Evolutionary conservation across 192 early-diverging fungal genomes (phyloP), one percentile per base, ranked within the genome.

Genomic region (Coemansia javaensis): DNA sequence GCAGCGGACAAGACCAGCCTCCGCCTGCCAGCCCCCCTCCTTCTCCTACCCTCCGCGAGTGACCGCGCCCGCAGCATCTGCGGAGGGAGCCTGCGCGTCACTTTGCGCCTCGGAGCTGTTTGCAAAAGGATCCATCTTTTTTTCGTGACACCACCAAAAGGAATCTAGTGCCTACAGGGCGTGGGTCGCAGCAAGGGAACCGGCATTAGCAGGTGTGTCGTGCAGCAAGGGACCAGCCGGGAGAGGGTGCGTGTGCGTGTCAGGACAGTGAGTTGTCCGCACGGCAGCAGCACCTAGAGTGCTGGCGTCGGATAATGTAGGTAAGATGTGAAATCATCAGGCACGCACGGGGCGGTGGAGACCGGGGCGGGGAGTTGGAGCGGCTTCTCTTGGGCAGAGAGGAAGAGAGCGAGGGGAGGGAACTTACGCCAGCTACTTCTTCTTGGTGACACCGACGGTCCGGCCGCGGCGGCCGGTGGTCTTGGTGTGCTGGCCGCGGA

Each of bases 401-500:
- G 2, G 16, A 15, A 1, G 28, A 1, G 1, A 10, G 1, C 7
- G 3, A 1, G 28, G 8, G 28, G 28, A 10, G 28, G 28, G 8
- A 9, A 30, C 28, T 30, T 30, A 30, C 28, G 9, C 9, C 5
- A 7, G n/a, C 28, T 81, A 81, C 77, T 96, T 95, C 92, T 96
- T 98, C 89, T 96, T 98, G 82, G 90, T 83, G 65, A 93, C 90
- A 92, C 91, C 93, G 72, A 98, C 91, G 57, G 87, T 89, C 71
- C 90, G 81, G 68, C 95, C 95, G 53, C 88, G 84, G 63, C 95
- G 88, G 76, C 95, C 93, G 44, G 93, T 98, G 77, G 93, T 98
- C 83, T 98, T 98, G 80, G 95, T 96, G 85, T 98, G 95, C 79
- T 98, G 95, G 82, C 95, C 95, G 82, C 95, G 89, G 63, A 98